These are phyloP conservation scores for Naganishia cerealis DNA, from an alignment of 1,284 basidiomycete species.

Conservation along the genomic window DNA sequence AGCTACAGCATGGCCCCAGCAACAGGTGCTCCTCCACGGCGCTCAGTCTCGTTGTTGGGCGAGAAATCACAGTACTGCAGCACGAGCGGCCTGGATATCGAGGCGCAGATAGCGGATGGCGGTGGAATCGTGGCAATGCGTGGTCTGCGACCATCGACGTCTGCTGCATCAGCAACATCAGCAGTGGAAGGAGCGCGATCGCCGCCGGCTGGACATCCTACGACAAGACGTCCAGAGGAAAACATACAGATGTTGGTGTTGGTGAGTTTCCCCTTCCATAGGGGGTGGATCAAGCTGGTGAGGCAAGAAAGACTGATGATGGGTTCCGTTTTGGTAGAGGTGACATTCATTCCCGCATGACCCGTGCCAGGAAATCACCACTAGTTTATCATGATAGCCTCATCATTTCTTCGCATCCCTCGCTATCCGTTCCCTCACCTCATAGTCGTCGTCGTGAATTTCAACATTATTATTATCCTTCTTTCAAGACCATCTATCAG, in stretches of 20 bases:
- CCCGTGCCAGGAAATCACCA: neutral
- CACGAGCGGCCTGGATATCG: constrained; percentile 51
- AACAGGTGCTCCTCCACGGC: neutral
- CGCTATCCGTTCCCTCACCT: neutral
- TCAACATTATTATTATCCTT: neutral
- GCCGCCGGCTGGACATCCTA: neutral
- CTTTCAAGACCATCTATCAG: neutral
- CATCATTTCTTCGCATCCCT: too few relatives aligned
- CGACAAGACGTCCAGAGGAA: neutral
- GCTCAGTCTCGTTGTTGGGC: constrained; percentile 29
- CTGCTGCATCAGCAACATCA: neutral
- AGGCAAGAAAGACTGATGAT: neutral
- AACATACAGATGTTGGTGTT: constrained; percentile 13
- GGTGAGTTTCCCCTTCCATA: neutral
- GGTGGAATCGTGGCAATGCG: constrained; percentile 50
- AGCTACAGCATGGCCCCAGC: neutral
- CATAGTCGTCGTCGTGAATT: neutral
- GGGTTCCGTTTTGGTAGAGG: neutral
- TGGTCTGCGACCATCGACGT: neutral
- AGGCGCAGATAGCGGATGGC: constrained; percentile 53
- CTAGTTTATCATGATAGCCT: neutral
- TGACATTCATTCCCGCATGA: neutral
- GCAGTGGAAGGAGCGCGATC: too few relatives aligned
- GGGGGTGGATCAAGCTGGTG: neutral
- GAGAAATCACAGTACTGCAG: constrained; percentile 46